These are phyloP conservation scores for Tilletia setariae DNA, from an alignment of 1,284 basidiomycete species.

Conservation along the genomic window DNA sequence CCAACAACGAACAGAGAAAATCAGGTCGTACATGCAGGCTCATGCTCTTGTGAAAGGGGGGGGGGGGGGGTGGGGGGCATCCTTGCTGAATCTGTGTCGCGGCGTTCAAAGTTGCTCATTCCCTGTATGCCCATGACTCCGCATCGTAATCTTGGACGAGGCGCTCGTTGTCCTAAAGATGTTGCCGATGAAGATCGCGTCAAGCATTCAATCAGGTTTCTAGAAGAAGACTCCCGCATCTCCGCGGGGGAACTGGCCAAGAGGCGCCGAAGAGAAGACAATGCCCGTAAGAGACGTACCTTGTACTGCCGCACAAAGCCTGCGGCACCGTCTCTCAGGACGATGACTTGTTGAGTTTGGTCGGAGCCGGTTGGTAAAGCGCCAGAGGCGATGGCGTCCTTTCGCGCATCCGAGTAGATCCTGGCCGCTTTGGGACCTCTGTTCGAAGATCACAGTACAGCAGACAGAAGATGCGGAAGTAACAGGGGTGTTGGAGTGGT, in stretches of 20 bases:
- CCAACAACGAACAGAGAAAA: no score
- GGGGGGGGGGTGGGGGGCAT: no score
- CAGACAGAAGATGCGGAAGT: no score
- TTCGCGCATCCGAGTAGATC: constrained; percentile 49
- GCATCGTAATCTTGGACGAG: constrained; percentile 52
- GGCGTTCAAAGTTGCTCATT: no score
- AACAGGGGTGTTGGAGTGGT: no score
- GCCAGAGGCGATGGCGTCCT: constrained; percentile 21
- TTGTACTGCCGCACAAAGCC: constrained; percentile 51
- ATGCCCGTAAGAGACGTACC: constrained; percentile 22
- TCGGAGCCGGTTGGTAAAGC: background rate
- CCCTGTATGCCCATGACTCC: constrained; percentile 40
- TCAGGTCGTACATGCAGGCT: no score
- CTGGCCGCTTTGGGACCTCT: constrained; percentile 54
- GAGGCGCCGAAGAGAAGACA: background rate
- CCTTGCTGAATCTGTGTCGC: no score
- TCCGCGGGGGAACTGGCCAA: no score
- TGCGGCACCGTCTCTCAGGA: constrained; percentile 53
- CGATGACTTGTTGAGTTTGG: constrained; percentile 43
- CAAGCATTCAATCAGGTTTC: no score
- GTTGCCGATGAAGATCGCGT: background rate
- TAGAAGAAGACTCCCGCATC: no score
- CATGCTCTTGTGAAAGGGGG: no score
- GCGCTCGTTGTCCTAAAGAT: constrained; percentile 36
- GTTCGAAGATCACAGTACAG: background rate